Conservation (phyloP, 1,284 basidiomycete species). For the Ustilago loliicola region DNA sequence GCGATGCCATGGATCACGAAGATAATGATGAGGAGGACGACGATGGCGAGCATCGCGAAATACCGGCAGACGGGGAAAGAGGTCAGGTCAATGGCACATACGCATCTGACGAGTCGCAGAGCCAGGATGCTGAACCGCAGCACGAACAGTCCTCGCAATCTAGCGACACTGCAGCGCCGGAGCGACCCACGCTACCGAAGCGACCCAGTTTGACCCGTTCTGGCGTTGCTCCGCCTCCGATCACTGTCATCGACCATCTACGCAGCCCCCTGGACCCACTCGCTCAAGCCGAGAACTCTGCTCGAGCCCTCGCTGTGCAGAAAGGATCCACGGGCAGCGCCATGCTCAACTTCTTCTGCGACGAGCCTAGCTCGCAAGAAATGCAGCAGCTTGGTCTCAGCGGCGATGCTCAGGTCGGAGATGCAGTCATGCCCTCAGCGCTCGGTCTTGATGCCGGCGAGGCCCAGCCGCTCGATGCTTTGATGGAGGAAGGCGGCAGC, state of each 20-base stretch:
- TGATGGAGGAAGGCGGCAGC: constrained; percentile 29
- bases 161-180: background rate
- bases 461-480: constrained; percentile 25
- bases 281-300: constrained; percentile 37
- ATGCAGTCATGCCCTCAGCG: constrained; percentile 45
- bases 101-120: background rate
- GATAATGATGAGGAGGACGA: constrained; percentile 27
- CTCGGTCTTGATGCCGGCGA: constrained; percentile 45
- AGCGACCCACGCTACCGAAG: constrained; percentile 49
- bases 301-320: constrained; percentile 40
- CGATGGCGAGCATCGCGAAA: constrained; percentile 15
- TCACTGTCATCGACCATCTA: constrained; percentile 29
- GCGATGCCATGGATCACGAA: constrained; percentile 22
- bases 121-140: background rate
- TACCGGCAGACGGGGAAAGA: background rate
- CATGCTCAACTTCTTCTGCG: constrained; percentile 56
- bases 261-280: constrained; percentile 36
- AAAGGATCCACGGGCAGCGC: constrained; percentile 44
- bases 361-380: constrained; percentile 27
- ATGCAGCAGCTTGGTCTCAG: constrained; percentile 23
- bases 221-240: constrained; percentile 53
- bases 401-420: constrained; percentile 33
- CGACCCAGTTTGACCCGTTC: constrained; percentile 61
- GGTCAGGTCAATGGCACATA: background rate
- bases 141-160: constrained; percentile 4